Evolutionary conservation across 768 basidiomycete species (phyloP).

Genomic region (Cytidiella melzeri): DNA sequence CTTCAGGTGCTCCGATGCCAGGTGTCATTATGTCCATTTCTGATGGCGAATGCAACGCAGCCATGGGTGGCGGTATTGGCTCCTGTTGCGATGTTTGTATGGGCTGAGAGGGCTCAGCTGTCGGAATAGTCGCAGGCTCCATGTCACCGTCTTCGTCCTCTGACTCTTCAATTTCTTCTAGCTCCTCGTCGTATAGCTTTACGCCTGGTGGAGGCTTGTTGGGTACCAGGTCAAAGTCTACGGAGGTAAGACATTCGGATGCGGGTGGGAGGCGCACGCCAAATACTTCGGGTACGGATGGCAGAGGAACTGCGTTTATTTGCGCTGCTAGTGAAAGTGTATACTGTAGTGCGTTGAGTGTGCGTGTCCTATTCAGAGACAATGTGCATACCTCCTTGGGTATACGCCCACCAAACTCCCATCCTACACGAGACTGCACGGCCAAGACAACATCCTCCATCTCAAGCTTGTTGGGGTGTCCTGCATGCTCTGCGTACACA

Average conservation of each 20-base stretch:
- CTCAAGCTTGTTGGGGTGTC: constrained; percentile 70
- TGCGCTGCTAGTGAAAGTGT: constrained; percentile 74
- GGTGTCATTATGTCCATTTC: constrained; percentile 59
- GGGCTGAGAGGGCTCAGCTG: constrained; percentile 16
- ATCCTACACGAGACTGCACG: constrained; percentile 84
- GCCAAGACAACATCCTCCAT: constrained; percentile 78
- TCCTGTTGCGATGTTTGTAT: constrained; percentile 12
- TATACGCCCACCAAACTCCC: constrained; percentile 86
- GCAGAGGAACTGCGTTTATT: constrained; percentile 75
- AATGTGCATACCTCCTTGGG: constrained; percentile 69
- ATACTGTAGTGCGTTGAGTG: constrained; percentile 40
- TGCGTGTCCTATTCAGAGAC: not conserved
- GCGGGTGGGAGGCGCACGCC: constrained; percentile 73
- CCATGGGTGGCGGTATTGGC: constrained; percentile 26
- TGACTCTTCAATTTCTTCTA: constrained; percentile 77
- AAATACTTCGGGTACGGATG: constrained; percentile 83
- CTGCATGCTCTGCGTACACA: constrained; percentile 85
- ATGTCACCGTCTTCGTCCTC: constrained; percentile 67
- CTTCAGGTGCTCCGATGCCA: constrained; percentile 30
- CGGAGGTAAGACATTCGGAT: constrained; percentile 65
- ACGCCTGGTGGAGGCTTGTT: constrained; percentile 78
- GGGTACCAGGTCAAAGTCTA: constrained; percentile 84
- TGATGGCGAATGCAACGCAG: constrained; percentile 57
- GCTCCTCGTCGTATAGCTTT: constrained; percentile 71
- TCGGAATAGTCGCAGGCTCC: constrained; percentile 55